phyloP scores from a whole-genome alignment of 164 flowering plant genomes.

The Annona cherimola region DNA sequence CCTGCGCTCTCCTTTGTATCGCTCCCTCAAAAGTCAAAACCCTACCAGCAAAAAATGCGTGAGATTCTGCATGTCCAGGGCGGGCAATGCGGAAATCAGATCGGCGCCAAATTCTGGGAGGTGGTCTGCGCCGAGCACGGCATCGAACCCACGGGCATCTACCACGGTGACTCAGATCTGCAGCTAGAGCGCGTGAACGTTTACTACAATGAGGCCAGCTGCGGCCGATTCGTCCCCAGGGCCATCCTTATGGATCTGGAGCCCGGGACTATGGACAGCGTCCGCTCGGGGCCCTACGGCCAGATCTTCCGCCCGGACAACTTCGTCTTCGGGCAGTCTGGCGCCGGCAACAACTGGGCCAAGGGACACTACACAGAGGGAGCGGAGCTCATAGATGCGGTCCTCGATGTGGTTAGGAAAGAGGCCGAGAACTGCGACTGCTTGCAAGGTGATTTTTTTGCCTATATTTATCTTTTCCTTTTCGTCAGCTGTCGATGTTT shows the following conservation, averaged over 20 bases:
- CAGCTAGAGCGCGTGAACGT: constrained; percentile 48
- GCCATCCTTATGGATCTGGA: constrained; percentile 52
- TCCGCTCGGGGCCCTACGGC: constrained; percentile 42
- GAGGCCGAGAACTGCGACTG: constrained; percentile 20
- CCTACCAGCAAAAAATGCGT: constrained; percentile 25
- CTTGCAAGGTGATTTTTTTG: constrained; percentile 8
- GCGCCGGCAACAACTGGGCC: constrained; percentile 20
- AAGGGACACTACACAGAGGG: constrained; percentile 20
- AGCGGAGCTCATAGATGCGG: constrained; percentile 13
- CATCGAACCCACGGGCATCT: constrained; percentile 38
- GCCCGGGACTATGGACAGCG: constrained; percentile 49
- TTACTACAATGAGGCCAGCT: constrained; percentile 50
- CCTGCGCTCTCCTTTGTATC: not conserved
- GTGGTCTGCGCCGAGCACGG: constrained; percentile 49
- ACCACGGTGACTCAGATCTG: constrained; percentile 34
- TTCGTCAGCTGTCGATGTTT: not conserved
- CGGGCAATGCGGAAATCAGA: constrained; percentile 53
- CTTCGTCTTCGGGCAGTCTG: constrained; percentile 19
- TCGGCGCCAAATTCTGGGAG: constrained; percentile 52
- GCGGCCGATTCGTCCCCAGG: constrained; percentile 44
- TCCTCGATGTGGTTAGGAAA: constrained; percentile 15
- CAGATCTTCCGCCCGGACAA: constrained; percentile 18
- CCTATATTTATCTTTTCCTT: not conserved
- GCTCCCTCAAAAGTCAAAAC: not conserved
- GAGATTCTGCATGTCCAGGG: constrained; percentile 50